These are phyloP conservation scores for Syzygium jambos DNA, from an alignment of 345 rosid genomes.

Conservation along the genomic window DNA sequence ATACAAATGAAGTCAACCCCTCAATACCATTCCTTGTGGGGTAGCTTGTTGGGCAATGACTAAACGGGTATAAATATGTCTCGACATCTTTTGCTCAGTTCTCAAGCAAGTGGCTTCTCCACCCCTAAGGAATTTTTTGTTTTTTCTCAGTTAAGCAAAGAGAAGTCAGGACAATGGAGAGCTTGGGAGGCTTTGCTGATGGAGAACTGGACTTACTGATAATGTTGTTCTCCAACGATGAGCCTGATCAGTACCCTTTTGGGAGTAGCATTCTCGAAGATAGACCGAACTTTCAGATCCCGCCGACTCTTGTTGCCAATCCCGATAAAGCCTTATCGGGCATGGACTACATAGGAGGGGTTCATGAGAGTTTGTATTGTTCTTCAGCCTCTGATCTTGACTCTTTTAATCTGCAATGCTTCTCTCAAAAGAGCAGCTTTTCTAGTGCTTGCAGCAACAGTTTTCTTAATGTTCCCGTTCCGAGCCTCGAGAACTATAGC, in stretches of 20 bases:
- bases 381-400: constrained; percentile 3
- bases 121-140: neutral
- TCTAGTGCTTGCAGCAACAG: constrained; percentile 8
- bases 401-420: constrained; percentile 12
- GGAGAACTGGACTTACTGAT: constrained; percentile 39
- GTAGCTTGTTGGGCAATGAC: neutral
- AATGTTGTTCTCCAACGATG: constrained; percentile 29
- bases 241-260: constrained; percentile 25
- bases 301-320: neutral
- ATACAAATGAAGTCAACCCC: constrained; percentile 28
- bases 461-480: neutral
- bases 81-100: neutral
- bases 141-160: neutral
- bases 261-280: constrained; percentile 7
- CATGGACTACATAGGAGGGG: neutral
- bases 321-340: neutral
- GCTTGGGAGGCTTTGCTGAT: neutral
- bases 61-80: constrained; percentile 23
- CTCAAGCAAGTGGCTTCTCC: constrained; percentile 8
- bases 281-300: neutral
- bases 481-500: neutral
- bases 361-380: neutral
- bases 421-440: constrained; percentile 10
- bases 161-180: neutral
- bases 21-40: constrained; percentile 13